A percentile compares a stretch with the other conserved stretches of the same genome.
phyloP scores from a whole-genome alignment of 1,284 basidiomycete species.

The Moesziomyces parantarcticus region DNA sequence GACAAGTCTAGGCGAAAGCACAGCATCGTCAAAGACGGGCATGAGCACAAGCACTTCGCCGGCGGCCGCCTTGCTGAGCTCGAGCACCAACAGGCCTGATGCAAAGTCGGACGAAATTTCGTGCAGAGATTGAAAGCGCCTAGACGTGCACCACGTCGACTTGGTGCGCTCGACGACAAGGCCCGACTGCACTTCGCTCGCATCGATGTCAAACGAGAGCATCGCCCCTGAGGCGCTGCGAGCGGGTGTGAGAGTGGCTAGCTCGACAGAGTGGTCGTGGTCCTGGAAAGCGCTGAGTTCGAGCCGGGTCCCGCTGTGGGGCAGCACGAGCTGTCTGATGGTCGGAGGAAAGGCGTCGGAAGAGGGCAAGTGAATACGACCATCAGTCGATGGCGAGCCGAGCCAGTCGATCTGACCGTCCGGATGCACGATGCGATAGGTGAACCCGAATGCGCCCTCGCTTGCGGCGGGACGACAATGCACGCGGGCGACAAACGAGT shows the following conservation, averaged over 20 bases:
- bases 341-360: background rate
- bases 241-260: constrained; percentile 5
- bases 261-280: background rate
- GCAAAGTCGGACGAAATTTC: constrained; percentile 31
- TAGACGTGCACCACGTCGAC: constrained; percentile 45
- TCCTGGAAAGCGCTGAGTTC: background rate
- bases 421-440: constrained; percentile 36
- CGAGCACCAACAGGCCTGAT: constrained; percentile 20
- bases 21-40: constrained; percentile 18
- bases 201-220: constrained; percentile 22
- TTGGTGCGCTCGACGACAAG: constrained; percentile 46
- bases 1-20: constrained; percentile 8
- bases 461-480: constrained; percentile 11
- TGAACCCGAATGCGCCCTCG: constrained; percentile 24
- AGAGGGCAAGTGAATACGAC: constrained; percentile 22
- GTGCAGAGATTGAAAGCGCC: constrained; percentile 20
- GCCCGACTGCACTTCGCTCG: constrained; percentile 19
- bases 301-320: constrained; percentile 9
- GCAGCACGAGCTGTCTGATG: constrained; percentile 17
- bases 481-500: constrained; percentile 23
- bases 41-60: constrained; percentile 25
- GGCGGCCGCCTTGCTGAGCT: constrained; percentile 14
- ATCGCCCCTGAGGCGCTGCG: background rate
- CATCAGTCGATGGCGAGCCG: constrained; percentile 35
- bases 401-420: constrained; percentile 49